Percentiles rank a stretch among this genome's conserved stretches.
These are phyloP conservation scores for Boletus patriciae DNA, from an alignment of 768 basidiomycete species.

Conservation along the genomic window DNA sequence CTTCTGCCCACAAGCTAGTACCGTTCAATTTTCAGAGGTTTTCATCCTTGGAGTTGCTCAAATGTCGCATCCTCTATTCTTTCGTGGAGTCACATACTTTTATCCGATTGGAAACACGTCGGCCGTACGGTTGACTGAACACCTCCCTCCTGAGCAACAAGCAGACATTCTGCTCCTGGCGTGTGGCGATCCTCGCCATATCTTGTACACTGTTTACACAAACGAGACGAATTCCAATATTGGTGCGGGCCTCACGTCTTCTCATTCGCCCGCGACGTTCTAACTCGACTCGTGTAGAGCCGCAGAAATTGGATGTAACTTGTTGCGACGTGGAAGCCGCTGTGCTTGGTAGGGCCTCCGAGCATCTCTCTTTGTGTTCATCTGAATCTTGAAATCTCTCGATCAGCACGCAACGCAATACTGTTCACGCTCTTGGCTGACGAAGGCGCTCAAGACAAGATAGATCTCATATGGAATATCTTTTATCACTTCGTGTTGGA, in stretches of 20 bases:
- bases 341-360: constrained; percentile 27
- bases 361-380: background rate
- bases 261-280: background rate
- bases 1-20: background rate
- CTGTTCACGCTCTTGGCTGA: constrained; percentile 32
- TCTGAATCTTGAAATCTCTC: background rate
- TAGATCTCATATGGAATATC: constrained; percentile 31
- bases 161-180: constrained; percentile 54
- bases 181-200: constrained; percentile 57
- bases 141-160: constrained; percentile 46
- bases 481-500: constrained; percentile 33
- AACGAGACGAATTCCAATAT: constrained; percentile 8
- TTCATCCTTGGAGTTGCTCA: background rate
- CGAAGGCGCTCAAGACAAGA: constrained; percentile 12
- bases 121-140: constrained; percentile 48
- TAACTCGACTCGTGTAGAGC: constrained; percentile 12
- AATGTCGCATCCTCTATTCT: constrained; percentile 29
- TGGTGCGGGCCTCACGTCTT: constrained; percentile 7
- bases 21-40: background rate
- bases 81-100: constrained; percentile 42
- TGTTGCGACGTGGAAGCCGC: constrained; percentile 33
- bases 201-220: constrained; percentile 47
- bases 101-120: constrained; percentile 63
- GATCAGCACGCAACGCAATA: constrained; percentile 30
- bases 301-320: constrained; percentile 29